Evolutionary conservation across 83 land plant species (phyloP).

Genomic region (Thuja plicata): DNA sequence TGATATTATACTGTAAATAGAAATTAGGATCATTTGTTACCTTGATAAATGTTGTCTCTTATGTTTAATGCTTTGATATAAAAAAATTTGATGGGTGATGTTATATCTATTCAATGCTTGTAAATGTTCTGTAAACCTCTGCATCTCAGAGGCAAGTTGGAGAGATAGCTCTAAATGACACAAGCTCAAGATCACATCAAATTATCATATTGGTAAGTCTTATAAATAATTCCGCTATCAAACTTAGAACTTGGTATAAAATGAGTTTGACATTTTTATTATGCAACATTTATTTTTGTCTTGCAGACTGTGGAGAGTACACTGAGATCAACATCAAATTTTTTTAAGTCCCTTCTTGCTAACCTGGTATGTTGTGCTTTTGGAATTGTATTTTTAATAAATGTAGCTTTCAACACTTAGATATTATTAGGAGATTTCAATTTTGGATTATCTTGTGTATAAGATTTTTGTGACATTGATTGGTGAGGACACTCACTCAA

Average conservation of each 20-base stretch:
- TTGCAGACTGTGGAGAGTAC: slow-evolving; percentile 88
- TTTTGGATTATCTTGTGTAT: not conserved
- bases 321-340: slow-evolving; percentile 53
- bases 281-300: not conserved
- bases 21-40: too few species aligned
- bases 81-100: too few species aligned
- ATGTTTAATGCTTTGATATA: too few species aligned
- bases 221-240: not conserved
- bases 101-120: slow-evolving; percentile 5
- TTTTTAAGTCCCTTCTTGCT: too few species aligned
- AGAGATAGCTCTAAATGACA: slow-evolving; percentile 85
- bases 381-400: too few species aligned
- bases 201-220: slow-evolving; percentile 78
- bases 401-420: too few species aligned
- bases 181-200: slow-evolving; percentile 90
- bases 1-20: too few species aligned
- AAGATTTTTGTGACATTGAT: not conserved
- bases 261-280: not conserved
- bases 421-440: not conserved
- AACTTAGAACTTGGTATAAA: too few species aligned
- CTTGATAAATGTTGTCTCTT: too few species aligned
- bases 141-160: slow-evolving; percentile 94
- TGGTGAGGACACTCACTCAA: not conserved
- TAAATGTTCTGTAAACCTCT: slow-evolving; percentile 3
- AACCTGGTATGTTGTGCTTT: too few species aligned